Evolutionary conservation across 768 basidiomycete species (phyloP).

Genomic region (Tricholoma hemisulphureum): DNA sequence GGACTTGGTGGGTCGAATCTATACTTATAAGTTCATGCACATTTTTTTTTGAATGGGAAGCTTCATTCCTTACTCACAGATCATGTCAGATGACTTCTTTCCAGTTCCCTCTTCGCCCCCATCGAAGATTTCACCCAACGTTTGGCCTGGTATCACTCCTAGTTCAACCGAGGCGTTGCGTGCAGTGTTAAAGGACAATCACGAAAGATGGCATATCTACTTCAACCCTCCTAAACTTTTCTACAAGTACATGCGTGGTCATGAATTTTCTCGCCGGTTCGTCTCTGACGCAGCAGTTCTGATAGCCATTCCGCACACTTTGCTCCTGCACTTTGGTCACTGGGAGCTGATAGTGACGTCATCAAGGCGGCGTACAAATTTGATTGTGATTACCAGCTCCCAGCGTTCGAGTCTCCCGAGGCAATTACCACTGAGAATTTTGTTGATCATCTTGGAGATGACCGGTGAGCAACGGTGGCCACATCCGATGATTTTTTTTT

Average conservation of each 20-base stretch:
- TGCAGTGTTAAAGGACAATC: constrained; percentile 46
- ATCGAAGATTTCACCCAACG: constrained; percentile 29
- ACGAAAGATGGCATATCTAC: constrained; percentile 53
- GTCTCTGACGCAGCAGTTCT: constrained; percentile 13
- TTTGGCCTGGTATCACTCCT: constrained; percentile 33
- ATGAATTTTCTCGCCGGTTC: background rate
- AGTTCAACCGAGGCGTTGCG: constrained; percentile 40
- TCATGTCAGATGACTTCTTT: too few relatives aligned
- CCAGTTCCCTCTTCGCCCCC: constrained; percentile 15
- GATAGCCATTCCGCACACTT: constrained; percentile 55
- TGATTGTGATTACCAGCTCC: constrained; percentile 36
- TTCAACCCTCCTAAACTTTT: constrained; percentile 45
- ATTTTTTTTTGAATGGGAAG: too few relatives aligned
- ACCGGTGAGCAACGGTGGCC: constrained; percentile 38
- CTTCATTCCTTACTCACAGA: too few relatives aligned
- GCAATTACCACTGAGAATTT: constrained; percentile 48
- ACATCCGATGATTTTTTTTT: background rate
- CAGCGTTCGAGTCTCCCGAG: constrained; percentile 42
- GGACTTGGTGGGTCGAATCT: too few relatives aligned
- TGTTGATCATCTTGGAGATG: constrained; percentile 55
- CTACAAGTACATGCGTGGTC: constrained; percentile 36
- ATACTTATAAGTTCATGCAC: too few relatives aligned
- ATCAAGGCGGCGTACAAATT: constrained; percentile 38
- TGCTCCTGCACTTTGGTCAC: constrained; percentile 53
- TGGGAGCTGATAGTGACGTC: constrained; percentile 49